Conservation (phyloP, 495 filamentous ascomycete genomes). For the Podospora comata region DNA sequence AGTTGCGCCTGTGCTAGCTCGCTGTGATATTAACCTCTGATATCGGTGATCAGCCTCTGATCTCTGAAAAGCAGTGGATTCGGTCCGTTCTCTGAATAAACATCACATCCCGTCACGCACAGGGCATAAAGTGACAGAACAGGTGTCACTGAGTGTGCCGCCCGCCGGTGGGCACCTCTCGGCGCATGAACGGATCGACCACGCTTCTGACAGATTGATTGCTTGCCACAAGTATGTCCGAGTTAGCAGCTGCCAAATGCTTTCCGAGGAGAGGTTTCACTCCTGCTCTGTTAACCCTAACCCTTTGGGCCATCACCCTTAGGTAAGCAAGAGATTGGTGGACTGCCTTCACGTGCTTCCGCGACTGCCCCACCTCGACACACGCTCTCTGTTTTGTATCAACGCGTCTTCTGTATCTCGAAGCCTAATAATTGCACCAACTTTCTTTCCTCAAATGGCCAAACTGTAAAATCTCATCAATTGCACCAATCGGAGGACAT, state of each 20-base stretch:
- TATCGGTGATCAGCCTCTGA: background rate
- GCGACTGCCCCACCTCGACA: background rate
- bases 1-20: background rate
- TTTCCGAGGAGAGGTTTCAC: background rate
- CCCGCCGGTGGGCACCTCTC: background rate
- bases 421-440: background rate
- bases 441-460: slow-evolving; percentile 2
- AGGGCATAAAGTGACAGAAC: background rate
- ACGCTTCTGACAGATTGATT: slow-evolving; percentile 1
- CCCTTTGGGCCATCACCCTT: background rate
- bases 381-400: background rate
- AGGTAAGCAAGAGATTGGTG: background rate
- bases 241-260: too few relatives aligned
- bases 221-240: background rate
- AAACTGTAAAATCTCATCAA: background rate
- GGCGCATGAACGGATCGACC: slow-evolving; percentile 5
- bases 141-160: background rate
- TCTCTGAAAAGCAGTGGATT: background rate
- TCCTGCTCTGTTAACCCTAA: background rate
- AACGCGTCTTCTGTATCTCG: background rate
- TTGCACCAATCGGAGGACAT: background rate
- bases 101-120: slow-evolving; percentile 12
- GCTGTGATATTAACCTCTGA: background rate
- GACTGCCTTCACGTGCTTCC: background rate
- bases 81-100: slow-evolving; percentile 9